Evolutionary conservation across 352 stramenopile genomes (phyloP).

Genomic region (Pythium sukuiense): DNA sequence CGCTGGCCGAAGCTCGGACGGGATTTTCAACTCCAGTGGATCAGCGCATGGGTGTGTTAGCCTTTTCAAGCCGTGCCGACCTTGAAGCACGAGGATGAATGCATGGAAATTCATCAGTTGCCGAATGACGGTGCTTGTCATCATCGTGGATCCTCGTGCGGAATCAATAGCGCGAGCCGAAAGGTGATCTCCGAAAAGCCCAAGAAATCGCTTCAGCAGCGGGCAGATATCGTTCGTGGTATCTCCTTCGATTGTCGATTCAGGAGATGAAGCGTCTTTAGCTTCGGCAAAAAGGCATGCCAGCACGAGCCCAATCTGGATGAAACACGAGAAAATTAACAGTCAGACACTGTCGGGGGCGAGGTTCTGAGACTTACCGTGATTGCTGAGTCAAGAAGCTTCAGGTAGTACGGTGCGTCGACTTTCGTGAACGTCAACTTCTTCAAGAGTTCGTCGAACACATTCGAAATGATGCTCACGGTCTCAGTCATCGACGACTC

Average conservation of each 20-base stretch:
- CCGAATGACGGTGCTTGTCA: constrained; percentile 28
- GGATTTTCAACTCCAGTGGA: constrained; percentile 53
- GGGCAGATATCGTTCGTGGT: not conserved
- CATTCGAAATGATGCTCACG: constrained; percentile 25
- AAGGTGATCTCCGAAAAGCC: constrained; percentile 49
- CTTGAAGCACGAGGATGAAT: constrained; percentile 75
- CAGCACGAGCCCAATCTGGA: constrained; percentile 24
- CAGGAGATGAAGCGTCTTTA: constrained; percentile 5
- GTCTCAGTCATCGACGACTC: constrained; percentile 8
- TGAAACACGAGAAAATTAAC: constrained; percentile 23
- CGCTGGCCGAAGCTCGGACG: constrained; percentile 53
- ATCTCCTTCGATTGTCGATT: constrained; percentile 1
- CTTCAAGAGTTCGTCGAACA: constrained; percentile 44
- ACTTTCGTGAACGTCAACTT: constrained; percentile 33
- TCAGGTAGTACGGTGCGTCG: constrained; percentile 26
- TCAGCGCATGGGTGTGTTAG: constrained; percentile 61
- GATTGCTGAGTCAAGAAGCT: constrained; percentile 24
- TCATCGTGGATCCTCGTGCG: constrained; percentile 36
- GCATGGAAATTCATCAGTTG: constrained; percentile 47
- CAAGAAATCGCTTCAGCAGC: constrained; percentile 40
- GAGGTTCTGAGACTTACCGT: constrained; percentile 29
- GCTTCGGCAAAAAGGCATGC: constrained; percentile 18
- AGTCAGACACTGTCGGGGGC: constrained; percentile 7
- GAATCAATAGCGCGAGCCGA: constrained; percentile 42
- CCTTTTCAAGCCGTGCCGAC: constrained; percentile 28